Base-by-base conservation (phyloP, 2,329 filamentous ascomycete species). In the Tothia fuscella region DNA sequence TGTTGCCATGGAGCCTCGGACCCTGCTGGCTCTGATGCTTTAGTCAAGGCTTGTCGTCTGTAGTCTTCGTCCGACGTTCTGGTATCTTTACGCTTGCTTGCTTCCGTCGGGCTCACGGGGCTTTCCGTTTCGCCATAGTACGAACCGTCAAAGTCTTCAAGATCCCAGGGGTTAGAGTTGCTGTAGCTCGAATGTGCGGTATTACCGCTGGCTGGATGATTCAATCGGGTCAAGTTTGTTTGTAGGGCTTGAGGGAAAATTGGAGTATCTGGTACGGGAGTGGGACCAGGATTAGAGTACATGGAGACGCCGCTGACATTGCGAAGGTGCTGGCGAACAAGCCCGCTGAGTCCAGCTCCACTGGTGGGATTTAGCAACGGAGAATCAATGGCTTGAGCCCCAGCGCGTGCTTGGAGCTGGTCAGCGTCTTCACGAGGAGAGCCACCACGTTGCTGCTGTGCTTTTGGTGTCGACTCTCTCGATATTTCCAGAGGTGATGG, bases 281-380 rank as follows among this genome's bases (percentile, higher is more conserved):
- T 54, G 21, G 59, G 53, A 9, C 44, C 40, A 4, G 53, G 60
- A 42, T 19, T 22, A 14, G 34, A 85, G 86, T 20, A 91, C 70
- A 0, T 86, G 93, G 89, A 96, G 12, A 77, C 72, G 45, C 80
- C 80, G 61, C 89, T 96, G 48, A 80, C 77, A 25, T 77, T 77
- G 38, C 91, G 78, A 30, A 96, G 65, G 65, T 96, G 91, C 47
- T 88, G 80, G 24, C 82, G 77, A 34, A 94, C 79, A 67, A 94
- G 74, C 2, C 82, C 82, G 52, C 80, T 89, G 13, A 95, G 67
- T 1, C 84, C 86, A 14, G 57, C 49, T 19, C 42, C 35, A 24
- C n/a, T 38, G n/a, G 33, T 7, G 13, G 44, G 12, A 3, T 26
- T 26, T 7, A 36, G 30, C 4, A 3, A 36, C 22, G 43, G 43